phyloP scores from a whole-genome alignment of 2,329 filamentous ascomycete genomes.

The Zymoseptoria crescenta region DNA sequence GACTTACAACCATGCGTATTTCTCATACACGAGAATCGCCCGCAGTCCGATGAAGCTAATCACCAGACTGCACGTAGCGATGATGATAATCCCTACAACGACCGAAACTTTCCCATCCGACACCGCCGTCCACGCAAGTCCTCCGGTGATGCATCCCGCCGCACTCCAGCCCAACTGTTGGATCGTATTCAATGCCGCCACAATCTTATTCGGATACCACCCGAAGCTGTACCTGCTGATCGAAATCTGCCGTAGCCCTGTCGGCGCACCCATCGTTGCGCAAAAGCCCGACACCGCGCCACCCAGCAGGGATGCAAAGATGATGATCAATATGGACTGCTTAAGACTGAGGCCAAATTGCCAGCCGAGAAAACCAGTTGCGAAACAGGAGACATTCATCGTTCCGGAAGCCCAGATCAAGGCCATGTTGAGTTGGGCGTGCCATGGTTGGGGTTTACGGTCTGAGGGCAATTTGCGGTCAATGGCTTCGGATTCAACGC shows the following conservation, averaged over 20 bases:
- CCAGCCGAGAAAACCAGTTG: conserved; percentile 40
- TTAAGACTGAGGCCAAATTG: conserved; percentile 41
- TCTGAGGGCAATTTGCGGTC: conserved; percentile 40
- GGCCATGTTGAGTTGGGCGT: conserved; percentile 26
- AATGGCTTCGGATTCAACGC: conserved; percentile 43
- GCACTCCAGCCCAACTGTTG: conserved; percentile 39
- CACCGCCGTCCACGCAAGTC: conserved; percentile 35
- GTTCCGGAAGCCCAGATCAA: conserved; percentile 30
- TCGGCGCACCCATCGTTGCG: conserved; percentile 28
- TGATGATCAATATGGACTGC: conserved; percentile 30
- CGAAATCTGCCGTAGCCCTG: conserved; percentile 37
- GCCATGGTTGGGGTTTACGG: conserved; percentile 31
- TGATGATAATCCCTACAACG: conserved; percentile 38
- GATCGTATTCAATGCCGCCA: conserved; percentile 41
- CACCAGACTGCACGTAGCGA: conserved; percentile 31
- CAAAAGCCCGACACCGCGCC: conserved; percentile 27
- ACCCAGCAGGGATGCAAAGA: conserved; percentile 28
- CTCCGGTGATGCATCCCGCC: conserved; percentile 38
- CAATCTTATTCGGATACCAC: conserved; percentile 44
- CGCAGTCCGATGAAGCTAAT: conserved; percentile 37
- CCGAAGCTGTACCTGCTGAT: conserved; percentile 43
- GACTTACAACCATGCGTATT: conserved; percentile 39
- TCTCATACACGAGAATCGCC: conserved; percentile 41
- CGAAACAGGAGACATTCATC: conserved; percentile 31
- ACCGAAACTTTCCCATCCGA: conserved; percentile 38